These are phyloP conservation scores for Lomentospora prolificans DNA, from an alignment of 2,329 filamentous ascomycete genomes.

Conservation along the genomic window DNA sequence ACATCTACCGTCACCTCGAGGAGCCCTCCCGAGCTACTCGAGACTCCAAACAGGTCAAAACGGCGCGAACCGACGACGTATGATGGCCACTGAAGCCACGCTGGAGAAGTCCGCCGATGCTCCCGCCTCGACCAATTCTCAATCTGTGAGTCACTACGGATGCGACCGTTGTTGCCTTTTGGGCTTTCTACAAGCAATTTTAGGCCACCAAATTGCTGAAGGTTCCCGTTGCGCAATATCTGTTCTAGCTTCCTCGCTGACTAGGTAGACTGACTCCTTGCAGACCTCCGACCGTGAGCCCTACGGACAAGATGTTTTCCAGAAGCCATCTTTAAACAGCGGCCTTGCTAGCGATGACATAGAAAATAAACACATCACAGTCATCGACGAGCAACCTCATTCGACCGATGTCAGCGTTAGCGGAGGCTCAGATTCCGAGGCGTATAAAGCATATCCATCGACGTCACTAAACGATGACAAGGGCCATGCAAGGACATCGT, in stretches of 20 bases:
- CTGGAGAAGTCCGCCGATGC: constrained; percentile 43
- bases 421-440: constrained; percentile 69
- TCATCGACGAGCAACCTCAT: constrained; percentile 48
- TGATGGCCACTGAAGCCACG: constrained; percentile 55
- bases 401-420: constrained; percentile 60
- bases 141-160: constrained; percentile 29
- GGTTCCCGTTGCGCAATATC: neutral
- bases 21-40: constrained; percentile 5
- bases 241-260: neutral
- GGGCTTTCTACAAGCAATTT: too few relatives aligned
- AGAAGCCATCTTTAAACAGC: constrained; percentile 38
- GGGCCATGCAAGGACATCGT: constrained; percentile 46
- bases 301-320: constrained; percentile 37
- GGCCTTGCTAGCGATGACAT: constrained; percentile 36
- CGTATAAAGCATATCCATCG: constrained; percentile 47
- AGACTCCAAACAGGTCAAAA: constrained; percentile 3
- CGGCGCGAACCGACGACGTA: constrained; percentile 30
- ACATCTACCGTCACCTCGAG: constrained; percentile 2
- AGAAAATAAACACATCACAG: constrained; percentile 44
- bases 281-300: neutral
- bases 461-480: constrained; percentile 47
- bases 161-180: neutral
- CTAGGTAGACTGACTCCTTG: neutral
- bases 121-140: constrained; percentile 35
- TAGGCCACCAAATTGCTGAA: neutral